Base-by-base conservation (phyloP, 2,329 filamentous ascomycete genomes). In the Malbranchea zuffiana region DNA sequence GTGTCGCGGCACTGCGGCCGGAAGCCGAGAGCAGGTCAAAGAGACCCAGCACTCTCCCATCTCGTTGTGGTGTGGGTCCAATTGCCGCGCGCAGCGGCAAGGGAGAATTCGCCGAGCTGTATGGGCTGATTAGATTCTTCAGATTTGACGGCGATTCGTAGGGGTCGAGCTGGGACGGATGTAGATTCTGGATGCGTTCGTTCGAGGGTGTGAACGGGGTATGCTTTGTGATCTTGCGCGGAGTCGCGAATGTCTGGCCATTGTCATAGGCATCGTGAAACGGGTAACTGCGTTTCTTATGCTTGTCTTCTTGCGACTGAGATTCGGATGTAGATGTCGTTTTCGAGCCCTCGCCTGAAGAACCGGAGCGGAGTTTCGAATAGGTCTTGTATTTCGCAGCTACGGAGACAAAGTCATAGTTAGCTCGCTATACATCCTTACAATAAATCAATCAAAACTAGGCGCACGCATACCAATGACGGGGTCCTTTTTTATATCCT, bases 381-480 rank as follows among this genome's bases (percentile, higher is more conserved):
- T 69, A 68, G 30, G 60, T 51, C 39, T 67, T 68, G 51, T 69
- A 68, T 54, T 68, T 68, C 4, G 55, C 53, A 17, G 63, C 65
- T 66, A 25, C 19, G 16, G 17, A 25, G 23, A 6, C 29, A 16
- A 24, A 11, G 18, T 8, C 2, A 26, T 12, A 10, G 2, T 32
- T n/a, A 37, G 38, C 15, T 17, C n/a, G 13, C 25, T 2, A 19
- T 27, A 8, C 8, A 35, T 28, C 15, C 17, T 12, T 17, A 5
- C 4, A 10, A 16, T 27, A n/a, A 12, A 18, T n/a, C 19, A 6
- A 18, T 27, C n/a, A 5, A 12, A 16, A 27, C n/a, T 19, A 19
- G 7, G n/a, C 21, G 7, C 6, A 35, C 10, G n/a, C 35, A 31
- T 52, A 67, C 63, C 62, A 20, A 68, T 67, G 6, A 52, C 53